Base-by-base conservation (phyloP, 768 basidiomycete species). In the Kwoniella newhampshirensis region DNA sequence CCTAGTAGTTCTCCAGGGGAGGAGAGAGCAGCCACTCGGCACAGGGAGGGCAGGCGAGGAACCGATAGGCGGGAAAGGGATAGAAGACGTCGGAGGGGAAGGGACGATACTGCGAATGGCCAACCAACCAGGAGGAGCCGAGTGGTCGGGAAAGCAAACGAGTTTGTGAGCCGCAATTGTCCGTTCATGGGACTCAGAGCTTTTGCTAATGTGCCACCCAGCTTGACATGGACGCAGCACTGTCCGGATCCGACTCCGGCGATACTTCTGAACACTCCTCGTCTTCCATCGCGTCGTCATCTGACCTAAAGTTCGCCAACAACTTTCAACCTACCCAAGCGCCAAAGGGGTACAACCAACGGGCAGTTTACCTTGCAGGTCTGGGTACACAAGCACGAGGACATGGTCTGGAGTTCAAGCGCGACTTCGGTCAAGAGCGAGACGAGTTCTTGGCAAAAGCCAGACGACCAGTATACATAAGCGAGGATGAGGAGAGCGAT, bases 301-400 rank as follows among this genome's bases (percentile, higher is more conserved):
- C 71, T 0, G 75, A 77, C 45, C 61, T 64, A 2, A 51, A 51
- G 3, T 78, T 78, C 55, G 77, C 74, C 2, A 63, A 60, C n/a
- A 41, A 78, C 25, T 78, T 78, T 47, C 51, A 64, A 20, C 65
- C 77, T 2, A 78, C 75, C 9, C 77, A 78, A 63, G 75, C 72
- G 4, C 77, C 75, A 2, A 63, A 45, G 15, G 77, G 77, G 8
- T 77, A 77, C 58, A 68, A 77, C 48, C 77, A 77, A 51, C 68
- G 59, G 18, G 67, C 65, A 2, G 64, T 71, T 0, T 77, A 77
- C 57, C 25, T 65, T 2, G 68, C 73, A 20, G 74, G 75, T 4
- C 51, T 76, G 4, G 57, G 67, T 3, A 75, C 75, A 0, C 75
- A 75, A 44, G 70, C 58, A 3, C 54, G 55, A 30, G 28, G 44